Evolutionary conservation across 305 asterid species (phyloP).

Genomic region (Fraxinus floribunda): DNA sequence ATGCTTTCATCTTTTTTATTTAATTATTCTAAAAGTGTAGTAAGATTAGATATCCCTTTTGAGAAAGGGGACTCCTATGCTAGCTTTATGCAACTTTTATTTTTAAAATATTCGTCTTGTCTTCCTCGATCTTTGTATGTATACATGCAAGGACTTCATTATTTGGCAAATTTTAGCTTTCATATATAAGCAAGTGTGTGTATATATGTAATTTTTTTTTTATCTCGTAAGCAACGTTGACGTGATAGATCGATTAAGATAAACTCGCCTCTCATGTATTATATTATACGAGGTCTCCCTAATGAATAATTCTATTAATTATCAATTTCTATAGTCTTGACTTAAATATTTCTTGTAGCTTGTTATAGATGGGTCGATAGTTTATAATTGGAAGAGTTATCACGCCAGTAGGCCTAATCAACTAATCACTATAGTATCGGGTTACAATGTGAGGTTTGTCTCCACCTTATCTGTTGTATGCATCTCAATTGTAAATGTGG

Average conservation of each 20-base stretch:
- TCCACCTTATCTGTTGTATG: background rate
- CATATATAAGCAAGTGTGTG: background rate
- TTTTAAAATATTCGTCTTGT: constrained; percentile 1
- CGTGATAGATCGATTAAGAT: background rate
- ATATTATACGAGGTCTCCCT: background rate
- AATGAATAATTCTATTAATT: too few species aligned
- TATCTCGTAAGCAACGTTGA: background rate
- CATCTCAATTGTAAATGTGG: background rate
- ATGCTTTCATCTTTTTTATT: background rate
- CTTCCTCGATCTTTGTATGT: background rate
- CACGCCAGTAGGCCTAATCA: background rate
- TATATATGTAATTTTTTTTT: too few species aligned
- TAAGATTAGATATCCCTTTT: background rate
- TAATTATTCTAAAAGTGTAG: background rate
- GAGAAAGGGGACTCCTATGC: background rate
- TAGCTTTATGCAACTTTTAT: constrained; percentile 1
- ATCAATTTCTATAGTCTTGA: background rate
- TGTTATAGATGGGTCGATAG: background rate
- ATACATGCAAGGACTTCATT: background rate
- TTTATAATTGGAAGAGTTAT: background rate
- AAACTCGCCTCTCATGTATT: background rate
- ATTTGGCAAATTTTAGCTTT: background rate
- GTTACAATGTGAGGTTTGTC: background rate
- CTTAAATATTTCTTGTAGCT: too few species aligned
- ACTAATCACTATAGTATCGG: background rate